These are phyloP conservation scores for Leccinum arenicola DNA, from an alignment of 768 basidiomycete genomes.

Conservation along the genomic window DNA sequence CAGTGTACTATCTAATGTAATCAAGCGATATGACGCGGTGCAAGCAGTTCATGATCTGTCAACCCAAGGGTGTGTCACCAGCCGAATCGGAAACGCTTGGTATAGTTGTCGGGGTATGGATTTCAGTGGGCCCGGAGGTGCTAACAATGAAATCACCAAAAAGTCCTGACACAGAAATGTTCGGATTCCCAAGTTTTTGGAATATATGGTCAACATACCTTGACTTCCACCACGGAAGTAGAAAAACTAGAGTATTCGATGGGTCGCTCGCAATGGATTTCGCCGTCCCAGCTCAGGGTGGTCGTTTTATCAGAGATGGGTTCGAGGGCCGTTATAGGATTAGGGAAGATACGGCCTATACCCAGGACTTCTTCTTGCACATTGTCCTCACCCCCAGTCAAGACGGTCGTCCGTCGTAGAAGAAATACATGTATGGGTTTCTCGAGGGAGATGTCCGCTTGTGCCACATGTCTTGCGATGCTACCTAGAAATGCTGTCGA, in stretches of 20 bases:
- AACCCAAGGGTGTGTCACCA: conserved; percentile 60
- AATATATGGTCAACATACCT: conserved; percentile 33
- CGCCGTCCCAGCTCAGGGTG: conserved; percentile 63
- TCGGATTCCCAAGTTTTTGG: background rate
- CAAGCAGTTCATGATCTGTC: conserved; percentile 21
- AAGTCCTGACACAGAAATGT: conserved; percentile 47
- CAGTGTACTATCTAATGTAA: conserved; percentile 15
- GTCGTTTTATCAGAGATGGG: conserved; percentile 27
- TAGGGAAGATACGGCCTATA: conserved; percentile 40
- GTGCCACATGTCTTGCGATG: conserved; percentile 7
- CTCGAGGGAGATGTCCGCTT: conserved; percentile 11
- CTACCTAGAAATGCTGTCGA: conserved; percentile 35
- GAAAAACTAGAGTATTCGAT: conserved; percentile 48
- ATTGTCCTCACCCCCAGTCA: conserved; percentile 21
- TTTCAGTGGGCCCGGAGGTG: conserved; percentile 33
- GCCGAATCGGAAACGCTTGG: conserved; percentile 52
- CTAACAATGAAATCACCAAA: conserved; percentile 47
- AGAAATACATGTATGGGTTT: conserved; percentile 49
- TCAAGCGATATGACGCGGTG: conserved; percentile 7
- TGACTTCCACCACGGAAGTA: conserved; percentile 46
- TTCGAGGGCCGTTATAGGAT: conserved; percentile 38
- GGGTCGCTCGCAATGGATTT: conserved; percentile 39
- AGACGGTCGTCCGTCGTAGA: conserved; percentile 50
- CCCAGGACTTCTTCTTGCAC: conserved; percentile 38
- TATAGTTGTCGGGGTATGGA: conserved; percentile 39